Base-by-base conservation (phyloP, 345 rosid genomes). In the Brassica juncea region DNA sequence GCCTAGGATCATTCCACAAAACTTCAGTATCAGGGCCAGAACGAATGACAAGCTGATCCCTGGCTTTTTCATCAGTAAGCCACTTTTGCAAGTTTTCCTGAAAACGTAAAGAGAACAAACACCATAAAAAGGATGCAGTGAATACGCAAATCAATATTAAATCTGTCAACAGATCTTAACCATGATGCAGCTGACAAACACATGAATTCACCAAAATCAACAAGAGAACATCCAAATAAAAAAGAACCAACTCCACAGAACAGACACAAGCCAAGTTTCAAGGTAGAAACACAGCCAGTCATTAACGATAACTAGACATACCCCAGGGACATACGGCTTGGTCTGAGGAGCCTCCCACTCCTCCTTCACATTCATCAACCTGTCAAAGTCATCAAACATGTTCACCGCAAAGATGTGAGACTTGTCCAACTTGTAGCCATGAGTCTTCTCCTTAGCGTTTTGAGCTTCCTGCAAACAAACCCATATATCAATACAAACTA, bases 61-160 rank as follows among this genome's bases (percentile, higher is more conserved):
- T 86, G 0, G 97, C 98, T 75, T 95, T 95, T 61, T 89, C 94
- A 79, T 95, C 99, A 19, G 93, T 88, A 19, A 93, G 97, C 98
- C 98, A 93, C 10, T 88, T 87, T 75, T 95, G 98, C 68, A 93
- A 92, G 80, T 95, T 91, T 80, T 95, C 99, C 99, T 95, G 89
- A 42, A 67, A 76, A 32, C 3, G 1, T 9, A 44, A 68, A 5
- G 2, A 59, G 14, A 23, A 75, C 14, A 39, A 5, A 10, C 39
- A 74, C 15, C 57, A 23, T 34, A 4, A 58, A 66, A 42, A 65
- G 65, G 12, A 15, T 37, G 32, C 28, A 31, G 6, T 32, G 35
- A 32, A 25, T 21, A 59, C 3, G 61, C 74, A 47, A 57, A 70
- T 21, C 37, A 21, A 14, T 6, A 23, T 69, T 6, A 0, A 60